Evolutionary conservation across 2,329 filamentous ascomycete species (phyloP), one percentile per base, ranked within the genome.

Genomic region (Graphiopsis chlorocephala): DNA sequence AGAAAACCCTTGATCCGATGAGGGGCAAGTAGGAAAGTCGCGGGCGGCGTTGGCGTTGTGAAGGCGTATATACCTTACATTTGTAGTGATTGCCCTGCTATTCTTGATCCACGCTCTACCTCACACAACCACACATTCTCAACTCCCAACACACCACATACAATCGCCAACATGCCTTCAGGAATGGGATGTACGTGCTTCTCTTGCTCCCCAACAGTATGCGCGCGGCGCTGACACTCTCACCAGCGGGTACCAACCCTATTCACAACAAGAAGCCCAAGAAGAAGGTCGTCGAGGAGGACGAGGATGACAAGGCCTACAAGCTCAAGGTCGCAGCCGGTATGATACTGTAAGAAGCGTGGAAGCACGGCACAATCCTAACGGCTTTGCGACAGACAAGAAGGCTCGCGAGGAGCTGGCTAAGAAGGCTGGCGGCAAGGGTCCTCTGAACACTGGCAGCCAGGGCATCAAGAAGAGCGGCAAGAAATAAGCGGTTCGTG

Each of bases 401-500:
- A 95, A 96, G 82, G 80, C 91, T 26, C 69, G 72, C 90, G 92
- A 93, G 72, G 90, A 92, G 76, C 92, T 93, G 84, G 91, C 90
- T 53, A 90, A 88, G 80, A 94, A 96, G 82, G 80, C 91, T 53
- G 89, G 90, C 74, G 91, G 91, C 79, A 96, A 96, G 82, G 94
- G 94, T 3, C 93, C 94, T 42, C 78, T 97, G 77, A 93, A 93
- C 81, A 90, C 88, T 33, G 93, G 92, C 35, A 79, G 84, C 57
- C 92, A 96, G 81, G 93, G 92, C 68, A 97, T 98, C 84, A 97
- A 97, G 89, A 97, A 97, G 87, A 95, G 91, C 68, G 93, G 93
- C 80, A 97, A 97, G 90, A 96, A 97, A 89, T 96, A 85, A 70
- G 63, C 50, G 64, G 23, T 17, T 58, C 28, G 33, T 8, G 26